phyloP scores from a whole-genome alignment of 768 basidiomycete species.

The Mycena latifolia region DNA sequence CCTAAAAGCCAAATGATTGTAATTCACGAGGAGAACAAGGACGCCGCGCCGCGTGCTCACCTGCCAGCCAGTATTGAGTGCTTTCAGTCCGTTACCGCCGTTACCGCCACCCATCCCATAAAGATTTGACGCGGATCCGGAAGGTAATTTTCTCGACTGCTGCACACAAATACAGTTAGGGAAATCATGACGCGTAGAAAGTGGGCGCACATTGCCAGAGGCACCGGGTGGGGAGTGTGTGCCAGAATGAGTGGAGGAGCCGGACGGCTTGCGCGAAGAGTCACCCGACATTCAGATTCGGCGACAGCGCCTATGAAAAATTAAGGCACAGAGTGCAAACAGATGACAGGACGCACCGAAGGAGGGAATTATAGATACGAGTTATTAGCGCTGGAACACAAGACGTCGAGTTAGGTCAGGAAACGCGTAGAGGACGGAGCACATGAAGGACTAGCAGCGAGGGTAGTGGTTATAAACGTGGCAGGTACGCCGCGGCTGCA shows the following conservation, averaged over 20 bases:
- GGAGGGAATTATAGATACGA: slow-evolving; percentile 44
- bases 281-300: slow-evolving; percentile 53
- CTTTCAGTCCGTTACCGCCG: slow-evolving; percentile 64
- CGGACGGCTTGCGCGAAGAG: slow-evolving; percentile 75
- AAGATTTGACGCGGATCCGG: slow-evolving; percentile 57
- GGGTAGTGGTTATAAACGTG: background rate
- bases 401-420: slow-evolving; percentile 19
- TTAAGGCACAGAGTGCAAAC: slow-evolving; percentile 32
- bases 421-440: slow-evolving; percentile 19
- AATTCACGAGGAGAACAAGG: slow-evolving; percentile 24
- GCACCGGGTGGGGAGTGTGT: slow-evolving; percentile 73
- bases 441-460: background rate
- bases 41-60: slow-evolving; percentile 50
- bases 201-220: slow-evolving; percentile 64
- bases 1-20: slow-evolving; percentile 52
- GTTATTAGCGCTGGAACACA: slow-evolving; percentile 38
- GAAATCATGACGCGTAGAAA: slow-evolving; percentile 19
- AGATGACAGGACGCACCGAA: slow-evolving; percentile 32
- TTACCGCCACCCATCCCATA: slow-evolving; percentile 65
- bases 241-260: slow-evolving; percentile 74
- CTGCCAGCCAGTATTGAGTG: slow-evolving; percentile 77
- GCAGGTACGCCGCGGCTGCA: background rate
- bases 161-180: slow-evolving; percentile 45
- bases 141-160: slow-evolving; percentile 60
- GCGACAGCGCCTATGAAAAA: slow-evolving; percentile 39